Evolutionary conservation across 768 basidiomycete genomes (phyloP), one percentile per base, ranked within the genome.

Genomic region (Sarcodon sp.): DNA sequence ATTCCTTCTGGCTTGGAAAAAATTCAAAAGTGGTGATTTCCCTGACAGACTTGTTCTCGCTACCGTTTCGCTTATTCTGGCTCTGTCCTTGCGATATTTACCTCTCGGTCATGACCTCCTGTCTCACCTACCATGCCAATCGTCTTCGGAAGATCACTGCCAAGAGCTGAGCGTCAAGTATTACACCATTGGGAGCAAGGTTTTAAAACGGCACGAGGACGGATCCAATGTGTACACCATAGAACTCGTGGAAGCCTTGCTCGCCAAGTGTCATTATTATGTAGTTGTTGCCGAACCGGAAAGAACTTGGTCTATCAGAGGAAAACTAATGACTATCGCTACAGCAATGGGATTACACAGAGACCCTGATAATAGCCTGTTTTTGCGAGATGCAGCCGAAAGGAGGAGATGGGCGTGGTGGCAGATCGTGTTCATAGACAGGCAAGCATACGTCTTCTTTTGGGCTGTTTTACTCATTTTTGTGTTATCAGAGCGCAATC

Each of bases 401-500:
- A 72, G 84, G 50, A 69, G 85, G 44, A 68, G 84, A 47, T 87
- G 85, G 84, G 82, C 83, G 7, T 87, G 84, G 84, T 87, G 85
- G 85, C 83, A 87, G 62, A 79, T 83, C 48, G 59, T 87, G 41
- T 65, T 84, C 47, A 67, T 85, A 18, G 84, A 87, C 66, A 70
- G 83, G 83, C 82, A 49, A 35, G 76, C 51, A 10, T 18, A 32
- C n/a, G 18, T 35, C 46, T 27, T 47, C 11, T 39, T 49, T 53
- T 48, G 46, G 5, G 35, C 32, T 35, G 38, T 48, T 44, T 16
- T 47, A 41, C 46, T 46, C 15, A 31, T 46, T 44, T 49, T 45
- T 50, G 38, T 44, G 50, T 15, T 7, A 44, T 21, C 57, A 85
- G 84, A 52, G 87, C 84, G 85, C 83, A 86, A 60, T 77, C 83